Percentiles rank a stretch among this genome's conserved stretches.
These are phyloP conservation scores for Vanrija sp. DNA, from an alignment of 1,284 basidiomycete species.

Conservation along the genomic window DNA sequence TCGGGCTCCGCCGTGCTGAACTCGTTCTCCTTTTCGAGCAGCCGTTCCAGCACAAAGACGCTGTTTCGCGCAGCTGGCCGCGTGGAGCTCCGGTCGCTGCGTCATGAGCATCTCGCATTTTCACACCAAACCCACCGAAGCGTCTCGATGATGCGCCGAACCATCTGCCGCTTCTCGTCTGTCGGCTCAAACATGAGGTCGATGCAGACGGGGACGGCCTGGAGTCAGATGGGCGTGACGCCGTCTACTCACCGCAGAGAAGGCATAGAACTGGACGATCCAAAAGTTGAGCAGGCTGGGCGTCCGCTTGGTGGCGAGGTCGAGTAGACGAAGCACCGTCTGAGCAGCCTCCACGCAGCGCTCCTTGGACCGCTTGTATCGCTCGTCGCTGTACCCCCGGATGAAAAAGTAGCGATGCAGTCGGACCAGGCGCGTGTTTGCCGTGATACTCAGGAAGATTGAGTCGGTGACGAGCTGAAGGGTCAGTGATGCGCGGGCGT, in stretches of 20 bases:
- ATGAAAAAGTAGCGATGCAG: slow-evolving; percentile 17
- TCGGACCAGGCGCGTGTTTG: slow-evolving; percentile 13
- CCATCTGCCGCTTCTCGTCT: slow-evolving; percentile 7
- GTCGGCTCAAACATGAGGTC: slow-evolving; percentile 16
- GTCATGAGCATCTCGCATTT: background rate
- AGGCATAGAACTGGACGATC: slow-evolving; percentile 18
- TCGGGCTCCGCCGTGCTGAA: background rate
- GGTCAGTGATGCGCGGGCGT: background rate
- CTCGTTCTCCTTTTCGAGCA: slow-evolving; percentile 10
- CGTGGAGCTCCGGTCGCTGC: slow-evolving; percentile 3
- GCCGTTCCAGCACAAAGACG: slow-evolving; percentile 14
- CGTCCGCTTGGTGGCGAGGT: slow-evolving; percentile 7
- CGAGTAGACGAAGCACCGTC: slow-evolving; percentile 9
- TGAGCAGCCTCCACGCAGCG: slow-evolving; percentile 12
- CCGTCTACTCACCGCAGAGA: slow-evolving; percentile 10
- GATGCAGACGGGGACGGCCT: slow-evolving; percentile 17
- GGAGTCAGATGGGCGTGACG: background rate
- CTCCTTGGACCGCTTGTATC: slow-evolving; percentile 8
- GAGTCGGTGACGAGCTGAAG: slow-evolving; percentile 10
- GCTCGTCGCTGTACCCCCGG: slow-evolving; percentile 16
- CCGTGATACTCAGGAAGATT: slow-evolving; percentile 16
- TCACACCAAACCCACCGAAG: slow-evolving; percentile 3
- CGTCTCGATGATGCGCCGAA: slow-evolving; percentile 8
- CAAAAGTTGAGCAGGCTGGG: slow-evolving; percentile 14
- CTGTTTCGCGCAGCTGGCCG: slow-evolving; percentile 14